Percentiles rank a stretch among this genome's conserved stretches.
Evolutionary conservation across 768 basidiomycete species (phyloP).

Genomic region (Psilocybe tampanensis): DNA sequence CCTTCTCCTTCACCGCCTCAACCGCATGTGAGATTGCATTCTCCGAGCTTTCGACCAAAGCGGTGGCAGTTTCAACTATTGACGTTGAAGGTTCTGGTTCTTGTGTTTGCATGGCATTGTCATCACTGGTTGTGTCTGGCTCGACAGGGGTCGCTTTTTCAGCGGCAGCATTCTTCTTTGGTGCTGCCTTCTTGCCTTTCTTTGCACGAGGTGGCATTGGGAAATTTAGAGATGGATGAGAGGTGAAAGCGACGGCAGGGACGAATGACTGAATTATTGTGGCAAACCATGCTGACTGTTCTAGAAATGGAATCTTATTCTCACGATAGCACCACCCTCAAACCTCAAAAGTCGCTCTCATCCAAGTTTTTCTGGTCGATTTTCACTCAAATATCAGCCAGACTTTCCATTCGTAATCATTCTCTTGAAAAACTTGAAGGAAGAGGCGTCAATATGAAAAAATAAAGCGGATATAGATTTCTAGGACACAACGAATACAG

Average conservation of each 20-base stretch:
- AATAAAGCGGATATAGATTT: too few species aligned
- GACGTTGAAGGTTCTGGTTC: slow-evolving; percentile 22
- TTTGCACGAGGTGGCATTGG: slow-evolving; percentile 13
- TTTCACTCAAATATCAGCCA: too few species aligned
- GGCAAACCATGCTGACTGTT: neutral
- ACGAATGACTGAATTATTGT: neutral
- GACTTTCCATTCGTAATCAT: too few species aligned
- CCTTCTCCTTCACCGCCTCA: slow-evolving; percentile 20
- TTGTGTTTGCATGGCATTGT: slow-evolving; percentile 22
- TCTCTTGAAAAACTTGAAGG: too few species aligned
- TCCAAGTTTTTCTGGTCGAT: too few species aligned
- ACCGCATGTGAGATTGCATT: slow-evolving; percentile 18
- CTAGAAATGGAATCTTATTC: neutral
- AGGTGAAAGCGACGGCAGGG: neutral
- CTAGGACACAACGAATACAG: too few species aligned
- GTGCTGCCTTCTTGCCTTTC: slow-evolving; percentile 15
- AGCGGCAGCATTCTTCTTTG: slow-evolving; percentile 1
- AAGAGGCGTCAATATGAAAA: too few species aligned
- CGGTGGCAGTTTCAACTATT: slow-evolving; percentile 7
- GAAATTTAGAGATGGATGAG: neutral
- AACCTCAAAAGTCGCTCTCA: too few species aligned
- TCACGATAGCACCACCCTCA: neutral
- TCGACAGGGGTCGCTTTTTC: slow-evolving; percentile 1
- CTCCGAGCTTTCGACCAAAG: slow-evolving; percentile 16
- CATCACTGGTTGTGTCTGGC: slow-evolving; percentile 16